Evolutionary conservation across 2,329 filamentous ascomycete species (phyloP).

Genomic region (Pseudocercospora vitis): DNA sequence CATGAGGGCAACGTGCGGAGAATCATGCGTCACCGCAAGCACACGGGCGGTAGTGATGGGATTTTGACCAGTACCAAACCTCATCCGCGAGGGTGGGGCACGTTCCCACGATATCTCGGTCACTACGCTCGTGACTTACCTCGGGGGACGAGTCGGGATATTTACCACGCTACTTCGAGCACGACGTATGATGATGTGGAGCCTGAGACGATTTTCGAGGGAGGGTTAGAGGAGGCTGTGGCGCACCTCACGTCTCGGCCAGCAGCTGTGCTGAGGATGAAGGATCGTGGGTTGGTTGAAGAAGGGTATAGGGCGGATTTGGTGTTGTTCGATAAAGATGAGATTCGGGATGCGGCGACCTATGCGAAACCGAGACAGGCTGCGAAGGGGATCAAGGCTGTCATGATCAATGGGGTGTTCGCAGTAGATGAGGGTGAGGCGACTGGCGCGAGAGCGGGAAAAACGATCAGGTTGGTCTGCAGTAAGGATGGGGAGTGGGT

Average conservation of each 20-base stretch:
- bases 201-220: constrained; percentile 30
- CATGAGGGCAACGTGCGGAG: constrained; percentile 33
- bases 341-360: constrained; percentile 31
- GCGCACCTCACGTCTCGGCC: constrained; percentile 32
- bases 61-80: constrained; percentile 34
- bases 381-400: constrained; percentile 29
- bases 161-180: constrained; percentile 24
- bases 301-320: constrained; percentile 32
- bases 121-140: constrained; percentile 33
- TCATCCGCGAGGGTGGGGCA: constrained; percentile 35
- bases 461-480: constrained; percentile 26
- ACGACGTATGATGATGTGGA: constrained; percentile 25
- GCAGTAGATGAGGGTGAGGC: constrained; percentile 30
- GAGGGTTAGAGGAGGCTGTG: constrained; percentile 33
- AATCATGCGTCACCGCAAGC: constrained; percentile 32
- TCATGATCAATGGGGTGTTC: constrained; percentile 31
- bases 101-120: constrained; percentile 33
- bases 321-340: constrained; percentile 30
- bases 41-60: constrained; percentile 33
- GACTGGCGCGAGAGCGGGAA: constrained; percentile 25
- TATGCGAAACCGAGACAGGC: constrained; percentile 30
- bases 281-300: constrained; percentile 29
- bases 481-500: constrained; percentile 10
- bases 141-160: constrained; percentile 25
- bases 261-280: constrained; percentile 25